Conservation (phyloP, 208 protist genomes). For the Leishmania mexicana region DNA sequence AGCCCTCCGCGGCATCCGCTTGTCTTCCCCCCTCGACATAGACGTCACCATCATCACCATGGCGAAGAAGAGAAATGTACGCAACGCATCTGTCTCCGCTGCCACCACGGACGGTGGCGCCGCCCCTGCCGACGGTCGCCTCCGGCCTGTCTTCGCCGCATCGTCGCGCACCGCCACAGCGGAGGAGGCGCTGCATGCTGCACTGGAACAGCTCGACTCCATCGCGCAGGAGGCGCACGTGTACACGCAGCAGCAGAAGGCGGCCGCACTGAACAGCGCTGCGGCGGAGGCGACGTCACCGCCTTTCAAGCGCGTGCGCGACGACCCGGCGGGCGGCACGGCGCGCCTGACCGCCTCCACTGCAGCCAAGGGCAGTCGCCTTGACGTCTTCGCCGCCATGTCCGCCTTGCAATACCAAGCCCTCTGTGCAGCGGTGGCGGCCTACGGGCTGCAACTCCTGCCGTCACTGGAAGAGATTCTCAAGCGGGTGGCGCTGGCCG, state of each 20-base stretch:
- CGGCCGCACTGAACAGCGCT: not conserved
- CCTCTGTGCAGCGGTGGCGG: slow-evolving; percentile 32
- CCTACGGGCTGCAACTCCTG: slow-evolving; percentile 56
- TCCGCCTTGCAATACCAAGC: slow-evolving; percentile 44
- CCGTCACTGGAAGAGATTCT: slow-evolving; percentile 53
- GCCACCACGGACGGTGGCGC: slow-evolving; percentile 6
- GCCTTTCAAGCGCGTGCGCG: slow-evolving; percentile 18
- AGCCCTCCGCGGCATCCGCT: not conserved
- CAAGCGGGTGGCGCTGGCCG: slow-evolving; percentile 45
- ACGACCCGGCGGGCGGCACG: not conserved
- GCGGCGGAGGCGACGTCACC: not conserved
- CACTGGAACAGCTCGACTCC: slow-evolving; percentile 47
- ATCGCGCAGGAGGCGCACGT: slow-evolving; percentile 57
- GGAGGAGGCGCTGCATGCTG: slow-evolving; percentile 30
- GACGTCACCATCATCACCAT: slow-evolving; percentile 11
- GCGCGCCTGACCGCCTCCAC: not conserved
- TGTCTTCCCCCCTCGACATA: not conserved
- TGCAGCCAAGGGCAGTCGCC: slow-evolving; percentile 12
- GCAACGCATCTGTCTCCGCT: slow-evolving; percentile 3
- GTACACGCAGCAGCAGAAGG: slow-evolving; percentile 29
- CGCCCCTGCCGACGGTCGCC: not conserved
- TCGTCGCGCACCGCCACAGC: slow-evolving; percentile 18
- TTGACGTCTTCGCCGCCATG: slow-evolving; percentile 60
- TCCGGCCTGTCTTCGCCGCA: slow-evolving; percentile 13
- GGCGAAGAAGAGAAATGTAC: slow-evolving; percentile 26